These are phyloP conservation scores for Penicillium steckii DNA, from an alignment of 495 filamentous ascomycete species.

Conservation along the genomic window DNA sequence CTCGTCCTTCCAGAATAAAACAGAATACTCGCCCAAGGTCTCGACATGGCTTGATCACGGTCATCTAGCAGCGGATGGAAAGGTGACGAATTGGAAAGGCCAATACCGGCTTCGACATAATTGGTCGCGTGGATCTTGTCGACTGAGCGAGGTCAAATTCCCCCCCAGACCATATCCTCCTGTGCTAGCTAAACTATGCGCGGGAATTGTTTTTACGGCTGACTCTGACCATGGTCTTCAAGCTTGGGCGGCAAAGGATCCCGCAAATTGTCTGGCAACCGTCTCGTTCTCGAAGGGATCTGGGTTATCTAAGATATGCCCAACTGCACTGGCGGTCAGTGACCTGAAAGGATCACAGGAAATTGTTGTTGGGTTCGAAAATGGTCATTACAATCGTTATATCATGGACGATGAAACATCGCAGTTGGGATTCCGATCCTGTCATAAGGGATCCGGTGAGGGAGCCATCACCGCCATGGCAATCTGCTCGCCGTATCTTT, in stretches of 20 bases:
- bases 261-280: conserved; percentile 37
- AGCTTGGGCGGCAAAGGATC: conserved; percentile 69
- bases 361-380: conserved; percentile 70
- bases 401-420: conserved; percentile 45
- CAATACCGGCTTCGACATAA: conserved; percentile 91
- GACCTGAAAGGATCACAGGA: conserved; percentile 28
- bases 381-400: conserved; percentile 75
- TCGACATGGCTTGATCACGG: conserved; percentile 83
- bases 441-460: conserved; percentile 53
- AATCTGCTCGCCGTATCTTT: conserved; percentile 69
- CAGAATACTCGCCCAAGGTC: conserved; percentile 67
- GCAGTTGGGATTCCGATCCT: conserved; percentile 48
- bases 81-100: conserved; percentile 75
- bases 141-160: conserved; percentile 72
- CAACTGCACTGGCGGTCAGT: conserved; percentile 67
- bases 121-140: conserved; percentile 83
- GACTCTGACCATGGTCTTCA: conserved; percentile 67
- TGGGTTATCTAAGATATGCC: conserved; percentile 29
- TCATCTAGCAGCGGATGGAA: conserved; percentile 51
- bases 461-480: conserved; percentile 75
- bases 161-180: conserved; percentile 53
- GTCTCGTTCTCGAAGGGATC: conserved; percentile 14
- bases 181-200: conserved; percentile 68
- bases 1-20: conserved; percentile 34
- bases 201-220: conserved; percentile 76